Evolutionary conservation across 176 grass and related monocot genomes (phyloP).

Genomic region (Thinopyrum elongatum): DNA sequence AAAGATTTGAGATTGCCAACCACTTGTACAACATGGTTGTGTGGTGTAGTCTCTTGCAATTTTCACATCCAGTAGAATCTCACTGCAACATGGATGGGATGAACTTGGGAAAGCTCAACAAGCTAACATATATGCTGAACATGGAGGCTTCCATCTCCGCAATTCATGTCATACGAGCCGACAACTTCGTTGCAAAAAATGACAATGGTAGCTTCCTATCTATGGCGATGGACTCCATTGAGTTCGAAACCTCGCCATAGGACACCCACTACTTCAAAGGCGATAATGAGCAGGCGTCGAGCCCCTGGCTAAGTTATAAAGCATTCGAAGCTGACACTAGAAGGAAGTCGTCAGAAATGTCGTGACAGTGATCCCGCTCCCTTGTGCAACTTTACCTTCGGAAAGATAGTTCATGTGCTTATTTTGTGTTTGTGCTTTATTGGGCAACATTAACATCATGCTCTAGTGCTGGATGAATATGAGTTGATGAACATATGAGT

Average conservation of each 20-base stretch:
- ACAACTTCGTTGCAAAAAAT: slow-evolving; percentile 56
- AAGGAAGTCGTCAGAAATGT: not conserved
- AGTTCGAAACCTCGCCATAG: slow-evolving; percentile 22
- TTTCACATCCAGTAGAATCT: too few relatives aligned
- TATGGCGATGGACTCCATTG: slow-evolving; percentile 11
- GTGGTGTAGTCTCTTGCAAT: too few relatives aligned
- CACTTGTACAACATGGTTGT: too few relatives aligned
- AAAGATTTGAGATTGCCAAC: too few relatives aligned
- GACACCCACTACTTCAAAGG: slow-evolving; percentile 56
- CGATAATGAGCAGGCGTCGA: slow-evolving; percentile 13
- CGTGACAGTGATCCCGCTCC: not conserved
- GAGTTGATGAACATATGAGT: not conserved
- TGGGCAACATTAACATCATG: not conserved
- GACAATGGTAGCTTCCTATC: slow-evolving; percentile 59
- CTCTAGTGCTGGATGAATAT: not conserved
- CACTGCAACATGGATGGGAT: too few relatives aligned
- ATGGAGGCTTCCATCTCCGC: slow-evolving; percentile 29
- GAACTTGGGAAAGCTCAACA: too few relatives aligned
- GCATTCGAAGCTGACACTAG: not conserved
- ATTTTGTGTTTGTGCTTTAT: not conserved
- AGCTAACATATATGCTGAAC: too few relatives aligned
- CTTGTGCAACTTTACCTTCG: too few relatives aligned
- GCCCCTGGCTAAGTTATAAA: slow-evolving; percentile 31
- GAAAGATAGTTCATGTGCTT: too few relatives aligned
- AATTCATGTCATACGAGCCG: slow-evolving; percentile 18